phyloP scores from a whole-genome alignment of 2,329 filamentous ascomycete species.

The Colletotrichum higginsianum region DNA sequence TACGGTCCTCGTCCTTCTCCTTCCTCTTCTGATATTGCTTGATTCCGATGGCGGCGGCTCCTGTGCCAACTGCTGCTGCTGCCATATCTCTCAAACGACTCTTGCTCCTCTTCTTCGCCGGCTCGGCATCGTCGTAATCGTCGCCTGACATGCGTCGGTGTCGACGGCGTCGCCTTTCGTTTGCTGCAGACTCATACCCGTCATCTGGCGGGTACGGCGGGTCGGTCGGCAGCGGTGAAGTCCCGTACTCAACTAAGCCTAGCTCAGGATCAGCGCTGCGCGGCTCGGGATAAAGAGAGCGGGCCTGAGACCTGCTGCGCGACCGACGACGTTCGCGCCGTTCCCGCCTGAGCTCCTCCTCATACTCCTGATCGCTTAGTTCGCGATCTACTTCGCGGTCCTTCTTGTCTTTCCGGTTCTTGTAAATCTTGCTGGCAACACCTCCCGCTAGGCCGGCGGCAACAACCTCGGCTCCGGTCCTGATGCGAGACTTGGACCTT shows the following conservation, averaged over 20 bases:
- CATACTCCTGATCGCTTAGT: slow-evolving; percentile 52
- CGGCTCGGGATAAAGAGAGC: slow-evolving; percentile 65
- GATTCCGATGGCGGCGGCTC: slow-evolving; percentile 74
- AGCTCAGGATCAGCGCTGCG: slow-evolving; percentile 74
- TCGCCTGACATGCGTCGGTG: slow-evolving; percentile 54
- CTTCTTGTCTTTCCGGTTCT: slow-evolving; percentile 73
- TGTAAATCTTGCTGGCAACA: slow-evolving; percentile 73
- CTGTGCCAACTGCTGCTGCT: slow-evolving; percentile 67
- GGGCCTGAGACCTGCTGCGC: slow-evolving; percentile 68
- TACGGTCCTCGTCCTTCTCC: slow-evolving; percentile 54
- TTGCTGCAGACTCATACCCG: slow-evolving; percentile 65
- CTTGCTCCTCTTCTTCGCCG: slow-evolving; percentile 65
- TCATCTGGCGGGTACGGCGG: slow-evolving; percentile 53
- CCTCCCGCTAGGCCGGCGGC: slow-evolving; percentile 73
- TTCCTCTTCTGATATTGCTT: slow-evolving; percentile 70
- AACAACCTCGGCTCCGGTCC: slow-evolving; percentile 72
- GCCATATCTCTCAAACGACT: slow-evolving; percentile 70
- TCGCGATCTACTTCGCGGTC: slow-evolving; percentile 58
- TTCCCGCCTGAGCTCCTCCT: slow-evolving; percentile 41
- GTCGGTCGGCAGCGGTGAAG: slow-evolving; percentile 65
- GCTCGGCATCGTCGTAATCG: slow-evolving; percentile 52
- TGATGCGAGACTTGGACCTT: slow-evolving; percentile 63
- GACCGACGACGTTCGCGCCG: slow-evolving; percentile 46
- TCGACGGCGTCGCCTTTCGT: slow-evolving; percentile 58
- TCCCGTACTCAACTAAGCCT: slow-evolving; percentile 79